These are phyloP conservation scores for Anisogramma anomala DNA, from an alignment of 2,329 filamentous ascomycete genomes.

Conservation along the genomic window DNA sequence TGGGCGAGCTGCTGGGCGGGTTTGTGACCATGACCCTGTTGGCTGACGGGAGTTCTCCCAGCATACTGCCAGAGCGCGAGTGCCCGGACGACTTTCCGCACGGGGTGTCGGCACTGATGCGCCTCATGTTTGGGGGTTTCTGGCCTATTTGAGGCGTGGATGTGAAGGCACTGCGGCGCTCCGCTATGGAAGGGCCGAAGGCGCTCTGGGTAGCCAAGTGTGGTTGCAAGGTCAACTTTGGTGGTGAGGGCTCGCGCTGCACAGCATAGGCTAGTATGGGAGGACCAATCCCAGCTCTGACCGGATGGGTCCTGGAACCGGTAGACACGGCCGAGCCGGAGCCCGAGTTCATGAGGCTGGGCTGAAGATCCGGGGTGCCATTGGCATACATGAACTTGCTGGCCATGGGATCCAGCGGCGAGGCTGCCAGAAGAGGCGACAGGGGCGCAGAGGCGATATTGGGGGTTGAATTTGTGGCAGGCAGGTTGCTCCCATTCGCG, in stretches of 20 bases:
- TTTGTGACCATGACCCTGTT: slow-evolving; percentile 26
- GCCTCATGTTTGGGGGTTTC: slow-evolving; percentile 25
- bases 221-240: slow-evolving; percentile 15
- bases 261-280: slow-evolving; percentile 19
- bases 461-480: slow-evolving; percentile 21
- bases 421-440: slow-evolving; percentile 24
- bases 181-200: slow-evolving; percentile 16
- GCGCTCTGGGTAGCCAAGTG: slow-evolving; percentile 9
- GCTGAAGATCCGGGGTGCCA: slow-evolving; percentile 41
- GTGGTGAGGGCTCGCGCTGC: slow-evolving; percentile 39
- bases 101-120: slow-evolving; percentile 31
- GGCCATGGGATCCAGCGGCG: slow-evolving; percentile 28
- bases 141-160: slow-evolving; percentile 28
- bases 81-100: slow-evolving; percentile 26
- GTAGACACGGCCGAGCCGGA: slow-evolving; percentile 36
- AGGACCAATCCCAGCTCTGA: slow-evolving; percentile 28
- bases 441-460: slow-evolving; percentile 15
- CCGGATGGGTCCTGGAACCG: slow-evolving; percentile 30
- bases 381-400: slow-evolving; percentile 70
- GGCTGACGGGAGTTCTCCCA: slow-evolving; percentile 26
- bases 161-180: slow-evolving; percentile 23
- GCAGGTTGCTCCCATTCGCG: slow-evolving; percentile 36
- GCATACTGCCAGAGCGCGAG: slow-evolving; percentile 30
- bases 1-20: slow-evolving; percentile 23
- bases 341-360: slow-evolving; percentile 25